Base-by-base conservation (phyloP, 2,329 filamentous ascomycete genomes). In the Alternaria ventricosa region DNA sequence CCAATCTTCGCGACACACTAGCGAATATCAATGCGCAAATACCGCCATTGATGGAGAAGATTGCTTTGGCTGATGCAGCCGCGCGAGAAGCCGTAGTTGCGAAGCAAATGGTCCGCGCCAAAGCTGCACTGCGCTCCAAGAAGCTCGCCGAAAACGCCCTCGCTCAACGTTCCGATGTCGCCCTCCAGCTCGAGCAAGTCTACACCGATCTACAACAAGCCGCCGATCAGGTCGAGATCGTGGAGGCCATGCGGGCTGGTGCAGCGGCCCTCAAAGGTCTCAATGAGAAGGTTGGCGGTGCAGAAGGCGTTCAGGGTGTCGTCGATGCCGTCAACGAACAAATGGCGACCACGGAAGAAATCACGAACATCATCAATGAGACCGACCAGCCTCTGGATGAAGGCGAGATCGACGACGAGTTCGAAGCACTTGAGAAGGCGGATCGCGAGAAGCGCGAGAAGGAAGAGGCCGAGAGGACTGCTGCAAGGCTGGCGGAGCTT, bases 121-220 rank as follows among this genome's bases (percentile, higher is more conserved):
- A 95, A 30, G 90, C 92, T 1, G 90, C 93, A 0, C 86, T 99
- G 12, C 90, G 91, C 55, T 92, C 89, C 6, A 97, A 93, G 83
- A 97, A 96, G 79, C 83, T 92, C 8, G 89, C 91, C 27, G 94
- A 97, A 78, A 83, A 87, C 3, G 91, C 89, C 11, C 85, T 98
- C 0, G 83, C 88, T 28, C 88, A 89, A 67, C 89, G 94, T 12
- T 88, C 90, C 28, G 89, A 89, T 9, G 92, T 92, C 0, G 86
- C 97, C 3, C 83, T 85, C 45, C 94, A 97, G 79, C 86, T 99
- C 1, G 94, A 98, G 80, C 89, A 92, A 66, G 90, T 96, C 0
- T 92, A 93, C 57, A 81, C 86, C n/a, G 92, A 90, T 75, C 92
- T 99, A 56, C 90, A 97, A 77, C 90, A 95, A 78, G 96, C 96